Evolutionary conservation across 202 grass and related monocot genomes (phyloP).

Genomic region (Digitaria exilis): DNA sequence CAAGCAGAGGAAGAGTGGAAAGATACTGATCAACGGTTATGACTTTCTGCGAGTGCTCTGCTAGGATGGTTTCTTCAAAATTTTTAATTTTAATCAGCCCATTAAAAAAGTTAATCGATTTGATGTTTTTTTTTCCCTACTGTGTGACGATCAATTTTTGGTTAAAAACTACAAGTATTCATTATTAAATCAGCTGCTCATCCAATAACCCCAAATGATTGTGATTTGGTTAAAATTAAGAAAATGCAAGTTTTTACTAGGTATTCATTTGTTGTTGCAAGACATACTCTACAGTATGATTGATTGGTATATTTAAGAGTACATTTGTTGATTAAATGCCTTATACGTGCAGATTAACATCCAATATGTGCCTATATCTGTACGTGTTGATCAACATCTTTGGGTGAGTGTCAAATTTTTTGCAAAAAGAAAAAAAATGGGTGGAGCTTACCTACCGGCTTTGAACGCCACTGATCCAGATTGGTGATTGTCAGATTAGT

Average conservation of each 20-base stretch:
- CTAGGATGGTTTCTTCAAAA: background rate
- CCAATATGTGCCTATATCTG: background rate
- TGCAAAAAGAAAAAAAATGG: background rate
- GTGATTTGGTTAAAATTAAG: too few relatives aligned
- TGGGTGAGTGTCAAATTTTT: background rate
- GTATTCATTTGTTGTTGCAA: background rate
- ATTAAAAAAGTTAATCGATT: background rate
- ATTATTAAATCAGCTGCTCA: too few relatives aligned
- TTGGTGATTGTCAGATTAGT: conserved; percentile 49
- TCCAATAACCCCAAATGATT: too few relatives aligned
- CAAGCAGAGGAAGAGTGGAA: background rate
- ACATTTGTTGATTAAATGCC: background rate
- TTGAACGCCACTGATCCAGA: conserved; percentile 56
- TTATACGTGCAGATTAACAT: background rate
- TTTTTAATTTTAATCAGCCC: background rate
- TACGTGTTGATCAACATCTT: background rate
- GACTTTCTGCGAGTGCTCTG: background rate
- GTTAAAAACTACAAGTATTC: background rate
- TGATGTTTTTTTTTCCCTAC: background rate
- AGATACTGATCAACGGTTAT: conserved; percentile 15
- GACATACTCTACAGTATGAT: background rate
- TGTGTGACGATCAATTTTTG: background rate
- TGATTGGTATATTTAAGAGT: background rate
- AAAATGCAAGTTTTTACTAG: too few relatives aligned
- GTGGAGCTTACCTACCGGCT: conserved; percentile 61